phyloP scores from a whole-genome alignment of 2,329 filamentous ascomycete genomes.

The Colletotrichum sp. region DNA sequence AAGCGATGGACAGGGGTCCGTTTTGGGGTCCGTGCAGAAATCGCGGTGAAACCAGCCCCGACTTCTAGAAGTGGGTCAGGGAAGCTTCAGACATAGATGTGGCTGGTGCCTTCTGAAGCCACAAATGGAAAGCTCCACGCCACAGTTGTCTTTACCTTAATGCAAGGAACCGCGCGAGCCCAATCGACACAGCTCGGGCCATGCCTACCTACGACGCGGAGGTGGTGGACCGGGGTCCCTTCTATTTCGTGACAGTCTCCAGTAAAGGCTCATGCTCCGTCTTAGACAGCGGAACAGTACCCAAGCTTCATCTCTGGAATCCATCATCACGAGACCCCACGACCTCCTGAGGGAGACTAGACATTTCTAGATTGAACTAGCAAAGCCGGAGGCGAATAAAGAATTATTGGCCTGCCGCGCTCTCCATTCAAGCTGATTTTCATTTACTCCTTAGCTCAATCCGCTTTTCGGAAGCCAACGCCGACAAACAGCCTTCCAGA shows the following conservation, averaged over 20 bases:
- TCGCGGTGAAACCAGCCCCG: slow-evolving; percentile 15
- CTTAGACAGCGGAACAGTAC: neutral
- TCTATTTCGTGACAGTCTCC: slow-evolving; percentile 1
- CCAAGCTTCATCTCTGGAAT: neutral
- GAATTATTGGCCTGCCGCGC: neutral
- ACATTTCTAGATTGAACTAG: neutral
- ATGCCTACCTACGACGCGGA: neutral
- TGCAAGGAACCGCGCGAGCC: neutral
- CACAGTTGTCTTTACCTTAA: neutral
- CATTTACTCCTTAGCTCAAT: neutral
- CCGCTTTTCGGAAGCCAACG: neutral
- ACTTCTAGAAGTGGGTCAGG: neutral
- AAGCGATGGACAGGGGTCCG: slow-evolving; percentile 1
- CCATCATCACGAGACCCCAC: neutral
- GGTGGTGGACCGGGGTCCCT: slow-evolving; percentile 10
- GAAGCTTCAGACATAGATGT: neutral
- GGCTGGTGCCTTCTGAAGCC: neutral
- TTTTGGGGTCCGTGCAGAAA: slow-evolving; percentile 11
- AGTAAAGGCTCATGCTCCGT: neutral
- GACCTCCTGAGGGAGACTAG: neutral
- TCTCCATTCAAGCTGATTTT: neutral
- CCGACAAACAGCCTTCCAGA: neutral
- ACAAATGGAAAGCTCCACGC: neutral
- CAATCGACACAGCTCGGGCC: slow-evolving; percentile 4
- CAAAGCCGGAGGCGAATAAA: neutral